Base-by-base conservation (phyloP, 345 rosid species). In the Hypericum perforatum region DNA sequence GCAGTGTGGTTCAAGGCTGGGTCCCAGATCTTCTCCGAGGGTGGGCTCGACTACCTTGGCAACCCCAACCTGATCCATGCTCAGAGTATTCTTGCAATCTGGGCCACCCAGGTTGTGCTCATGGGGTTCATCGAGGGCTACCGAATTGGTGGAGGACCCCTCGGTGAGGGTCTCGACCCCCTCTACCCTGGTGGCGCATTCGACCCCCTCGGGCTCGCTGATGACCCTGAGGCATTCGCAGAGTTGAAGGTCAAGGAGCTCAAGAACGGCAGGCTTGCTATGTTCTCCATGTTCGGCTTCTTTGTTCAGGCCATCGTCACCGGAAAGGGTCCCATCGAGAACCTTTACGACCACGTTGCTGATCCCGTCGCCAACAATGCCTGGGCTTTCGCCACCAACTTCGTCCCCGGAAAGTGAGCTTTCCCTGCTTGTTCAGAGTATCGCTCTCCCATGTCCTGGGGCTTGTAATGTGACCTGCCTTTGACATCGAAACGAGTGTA, bases 1-100 rank as follows among this genome's bases (percentile, higher is more conserved):
- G 89, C 92, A 16, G 89, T 87, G 7, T 91, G 98, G 96, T 85
- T 91, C 86, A 91, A 91, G 66, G 98, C 96, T 16, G 92, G 98
- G 0, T 61, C 98, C 9, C 96, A 87, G 41, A 91, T 87, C 63
- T 87, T 91, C 80, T 82, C 95, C 0, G 98, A 91, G 49, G 98
- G 96, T 12, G 95, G 96, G 12, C 95, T 91, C 9, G 92, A 91
- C 68, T 91, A 87, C 69, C 90, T 91, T 0, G 98, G 98, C 51
- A 87, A 91, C 82, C 95, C 98, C 29, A 91, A 91, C 77, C 79
- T 91, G 41, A 73, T 91, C 63, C 98, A 91, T 29, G 95, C 96
- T 29, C 95, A 87, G 78, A 91, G 98, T 81, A 87, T 91, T 50
- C 78, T 91, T 11, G 96, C 98, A 29, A 91, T 91, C 48, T 87